Base-by-base conservation (phyloP, 2,329 filamentous ascomycete genomes). In the Falciphora oryzae region DNA sequence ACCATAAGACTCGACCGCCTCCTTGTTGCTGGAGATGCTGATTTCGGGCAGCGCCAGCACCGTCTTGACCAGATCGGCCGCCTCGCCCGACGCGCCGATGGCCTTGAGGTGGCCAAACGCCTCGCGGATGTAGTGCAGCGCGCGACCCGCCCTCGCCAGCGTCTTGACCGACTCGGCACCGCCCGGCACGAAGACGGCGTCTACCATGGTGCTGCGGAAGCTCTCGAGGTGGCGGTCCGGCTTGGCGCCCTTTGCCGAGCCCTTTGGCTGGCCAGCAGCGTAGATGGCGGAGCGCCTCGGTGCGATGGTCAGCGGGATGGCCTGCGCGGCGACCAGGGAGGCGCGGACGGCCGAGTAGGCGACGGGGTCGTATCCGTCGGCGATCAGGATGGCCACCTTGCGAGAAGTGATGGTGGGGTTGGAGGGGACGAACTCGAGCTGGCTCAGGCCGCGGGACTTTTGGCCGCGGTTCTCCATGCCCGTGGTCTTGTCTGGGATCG, bases 51-150 rank as follows among this genome's bases (percentile, higher is more conserved):
- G 68, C 6, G 76, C 75, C 22, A 85, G 73, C 0, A 82, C 80
- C 53, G 75, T 71, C 25, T 79, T 72, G 32, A 94, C 80, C 57
- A 94, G 78, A 3, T 85, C 79, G 0, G 91, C 85, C 0, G 81
- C 91, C 72, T 93, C 90, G 0, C 89, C 91, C 0, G 88, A 89
- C 0, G 88, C 92, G 2, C 86, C 91, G 29, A 95, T 89, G 2
- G 90, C 79, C 80, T 95, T 95, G 62, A 93, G 80, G 68, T 95
- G 91, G 0, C 90, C 91, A 69, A 94, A 95, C 0, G 91, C 89
- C 74, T 95, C 92, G 2, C 89, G 84, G 4, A 94, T 78, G 85
- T 89, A 95, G 78, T 94, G 89, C 1, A 90, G 72, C 0, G 89
- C 89, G 25, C 90, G 87, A 0, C 91, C 91, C 66, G 83, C 91